Evolutionary conservation across 495 filamentous ascomycete species (phyloP).

Genomic region (Podospora fimiseda): DNA sequence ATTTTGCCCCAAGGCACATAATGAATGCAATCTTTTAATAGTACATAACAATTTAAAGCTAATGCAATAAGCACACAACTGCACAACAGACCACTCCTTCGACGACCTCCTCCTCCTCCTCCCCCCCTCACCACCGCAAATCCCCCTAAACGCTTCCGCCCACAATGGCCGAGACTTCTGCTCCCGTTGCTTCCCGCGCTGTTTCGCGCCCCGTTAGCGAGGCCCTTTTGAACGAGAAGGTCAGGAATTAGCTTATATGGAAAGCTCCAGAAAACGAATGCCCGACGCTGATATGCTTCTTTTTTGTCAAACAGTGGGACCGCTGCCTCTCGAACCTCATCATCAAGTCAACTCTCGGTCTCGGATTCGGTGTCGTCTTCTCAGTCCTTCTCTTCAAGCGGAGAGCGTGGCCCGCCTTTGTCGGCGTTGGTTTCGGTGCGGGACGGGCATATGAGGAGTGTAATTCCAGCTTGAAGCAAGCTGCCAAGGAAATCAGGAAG

Average conservation of each 20-base stretch:
- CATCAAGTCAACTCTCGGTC: conserved; percentile 88
- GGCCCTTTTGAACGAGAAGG: conserved; percentile 93
- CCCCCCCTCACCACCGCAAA: background rate
- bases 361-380: conserved; percentile 95
- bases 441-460: conserved; percentile 95
- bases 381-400: conserved; percentile 97
- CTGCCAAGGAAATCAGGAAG: conserved; percentile 44
- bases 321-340: conserved; percentile 92
- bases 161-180: conserved; percentile 39
- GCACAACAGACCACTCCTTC: background rate
- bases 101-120: background rate
- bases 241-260: conserved; percentile 31
- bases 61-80: background rate
- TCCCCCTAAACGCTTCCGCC: conserved; percentile 3
- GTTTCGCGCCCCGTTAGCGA: conserved; percentile 77
- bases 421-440: conserved; percentile 89
- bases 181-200: conserved; percentile 34
- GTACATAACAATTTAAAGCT: background rate
- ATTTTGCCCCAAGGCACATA: too few species aligned
- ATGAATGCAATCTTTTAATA: too few species aligned
- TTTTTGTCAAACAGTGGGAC: conserved; percentile 71
- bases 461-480: conserved; percentile 57
- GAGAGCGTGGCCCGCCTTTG: conserved; percentile 89
- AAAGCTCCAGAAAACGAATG: background rate
- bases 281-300: conserved; percentile 3